A percentile compares a stretch with the other conserved stretches of the same genome.
phyloP scores from a whole-genome alignment of 1,284 basidiomycete species.

The Nidula niveotomentosa region DNA sequence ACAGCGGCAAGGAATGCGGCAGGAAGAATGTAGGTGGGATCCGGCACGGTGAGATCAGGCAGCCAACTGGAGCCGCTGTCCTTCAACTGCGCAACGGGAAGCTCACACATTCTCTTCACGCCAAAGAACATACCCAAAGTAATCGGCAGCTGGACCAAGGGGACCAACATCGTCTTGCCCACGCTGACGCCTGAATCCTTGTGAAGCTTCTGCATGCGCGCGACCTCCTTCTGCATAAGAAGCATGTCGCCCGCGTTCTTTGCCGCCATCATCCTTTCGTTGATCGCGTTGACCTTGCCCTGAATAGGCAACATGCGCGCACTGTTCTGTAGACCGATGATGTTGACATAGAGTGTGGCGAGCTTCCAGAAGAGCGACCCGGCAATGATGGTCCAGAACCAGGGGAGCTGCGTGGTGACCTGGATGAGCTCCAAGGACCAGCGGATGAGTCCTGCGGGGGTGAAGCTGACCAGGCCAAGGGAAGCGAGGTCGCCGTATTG shows the following conservation, averaged over 20 bases:
- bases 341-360: neutral
- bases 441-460: neutral
- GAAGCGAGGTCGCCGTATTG: conserved; percentile 1
- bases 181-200: neutral
- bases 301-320: neutral
- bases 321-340: neutral
- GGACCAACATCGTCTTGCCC: neutral
- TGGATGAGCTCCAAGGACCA: neutral
- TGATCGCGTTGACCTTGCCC: neutral
- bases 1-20: neutral
- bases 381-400: conserved; percentile 7
- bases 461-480: neutral
- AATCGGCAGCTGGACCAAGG: neutral
- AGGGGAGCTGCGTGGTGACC: neutral
- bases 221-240: neutral
- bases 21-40: neutral
- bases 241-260: neutral
- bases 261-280: neutral
- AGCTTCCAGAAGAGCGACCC: conserved; percentile 8
- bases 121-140: neutral
- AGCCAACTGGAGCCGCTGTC: neutral
- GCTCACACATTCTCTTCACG: neutral
- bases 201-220: neutral
- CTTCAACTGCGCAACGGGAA: neutral
- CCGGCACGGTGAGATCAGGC: neutral